Conservation (phyloP, 805 yeast species). For the Yarrowia divulgata region DNA sequence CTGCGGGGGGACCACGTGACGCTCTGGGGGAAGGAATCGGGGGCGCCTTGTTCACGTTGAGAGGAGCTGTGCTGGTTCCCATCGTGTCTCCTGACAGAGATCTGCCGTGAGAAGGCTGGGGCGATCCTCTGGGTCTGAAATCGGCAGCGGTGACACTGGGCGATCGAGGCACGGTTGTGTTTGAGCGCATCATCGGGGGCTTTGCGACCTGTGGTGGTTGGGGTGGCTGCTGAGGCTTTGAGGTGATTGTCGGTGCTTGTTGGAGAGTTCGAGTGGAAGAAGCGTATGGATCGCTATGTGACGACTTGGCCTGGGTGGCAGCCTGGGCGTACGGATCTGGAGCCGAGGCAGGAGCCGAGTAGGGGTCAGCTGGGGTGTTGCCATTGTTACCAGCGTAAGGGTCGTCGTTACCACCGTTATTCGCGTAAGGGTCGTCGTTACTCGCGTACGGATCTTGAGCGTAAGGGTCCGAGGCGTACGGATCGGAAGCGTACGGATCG, state of each 20-base stretch:
- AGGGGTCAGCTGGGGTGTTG: background rate
- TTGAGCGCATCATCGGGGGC: slow-evolving; percentile 30
- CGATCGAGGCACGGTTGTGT: slow-evolving; percentile 28
- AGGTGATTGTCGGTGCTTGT: slow-evolving; percentile 17
- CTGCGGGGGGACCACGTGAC: background rate
- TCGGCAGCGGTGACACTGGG: slow-evolving; percentile 13
- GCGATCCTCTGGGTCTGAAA: slow-evolving; percentile 11
- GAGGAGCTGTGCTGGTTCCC: slow-evolving; percentile 3
- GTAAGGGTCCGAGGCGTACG: slow-evolving; percentile 12
- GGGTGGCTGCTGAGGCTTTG: background rate
- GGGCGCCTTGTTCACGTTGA: slow-evolving; percentile 12
- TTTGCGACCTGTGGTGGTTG: background rate
- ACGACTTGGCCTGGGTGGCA: slow-evolving; percentile 13
- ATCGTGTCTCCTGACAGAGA: slow-evolving; percentile 22
- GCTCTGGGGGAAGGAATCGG: background rate
- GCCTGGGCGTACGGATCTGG: slow-evolving; percentile 17
- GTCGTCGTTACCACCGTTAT: background rate
- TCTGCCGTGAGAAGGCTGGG: background rate
- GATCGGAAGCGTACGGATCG: slow-evolving; percentile 26
- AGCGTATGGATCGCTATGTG: slow-evolving; percentile 11
- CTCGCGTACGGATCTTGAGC: background rate
- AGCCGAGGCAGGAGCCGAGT: background rate
- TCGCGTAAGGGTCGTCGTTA: slow-evolving; percentile 16
- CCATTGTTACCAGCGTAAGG: background rate
- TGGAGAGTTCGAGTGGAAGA: background rate